A percentile compares a stretch with the other conserved stretches of the same genome.
Evolutionary conservation across 2,329 filamentous ascomycete genomes (phyloP).

Genomic region (Pestalotiopsis sp.): DNA sequence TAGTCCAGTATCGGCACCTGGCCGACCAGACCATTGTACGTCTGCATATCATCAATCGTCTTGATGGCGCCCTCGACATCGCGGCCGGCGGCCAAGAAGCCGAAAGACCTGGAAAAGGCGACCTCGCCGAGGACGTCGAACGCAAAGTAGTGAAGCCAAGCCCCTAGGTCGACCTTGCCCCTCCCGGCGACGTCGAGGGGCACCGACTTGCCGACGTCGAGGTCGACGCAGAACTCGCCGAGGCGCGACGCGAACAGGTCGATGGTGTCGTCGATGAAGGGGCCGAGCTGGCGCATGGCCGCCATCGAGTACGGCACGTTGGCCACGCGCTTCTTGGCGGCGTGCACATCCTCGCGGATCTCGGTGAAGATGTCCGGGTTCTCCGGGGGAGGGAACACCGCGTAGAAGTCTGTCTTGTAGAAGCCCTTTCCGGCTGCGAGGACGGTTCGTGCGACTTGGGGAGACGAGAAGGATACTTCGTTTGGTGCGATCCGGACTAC

Average conservation of each 20-base stretch:
- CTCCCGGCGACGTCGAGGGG: neutral
- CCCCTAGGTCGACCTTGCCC: slow-evolving; percentile 46
- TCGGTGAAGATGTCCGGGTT: slow-evolving; percentile 63
- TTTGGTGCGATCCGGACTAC: slow-evolving; percentile 52
- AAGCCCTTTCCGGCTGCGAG: slow-evolving; percentile 53
- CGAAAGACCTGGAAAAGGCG: slow-evolving; percentile 53
- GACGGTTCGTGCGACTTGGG: slow-evolving; percentile 45
- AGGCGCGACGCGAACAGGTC: slow-evolving; percentile 46
- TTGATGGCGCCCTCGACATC: slow-evolving; percentile 55
- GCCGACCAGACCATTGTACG: slow-evolving; percentile 55
- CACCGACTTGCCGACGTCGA: slow-evolving; percentile 16
- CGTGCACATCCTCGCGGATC: slow-evolving; percentile 55
- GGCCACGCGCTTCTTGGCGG: slow-evolving; percentile 55
- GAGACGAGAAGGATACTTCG: slow-evolving; percentile 49
- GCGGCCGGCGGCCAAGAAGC: slow-evolving; percentile 50
- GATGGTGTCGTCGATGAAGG: slow-evolving; percentile 55
- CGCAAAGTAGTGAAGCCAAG: slow-evolving; percentile 46
- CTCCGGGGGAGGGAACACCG: slow-evolving; percentile 57
- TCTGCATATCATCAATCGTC: slow-evolving; percentile 54
- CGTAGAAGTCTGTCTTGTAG: slow-evolving; percentile 56
- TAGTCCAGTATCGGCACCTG: slow-evolving; percentile 53
- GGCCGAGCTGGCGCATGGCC: slow-evolving; percentile 52
- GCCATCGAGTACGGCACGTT: slow-evolving; percentile 56
- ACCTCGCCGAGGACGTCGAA: slow-evolving; percentile 56
- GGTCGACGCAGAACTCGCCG: slow-evolving; percentile 37